Percentiles rank a stretch among this genome's conserved stretches.
Evolutionary conservation across 305 asterid species (phyloP).

Genomic region (Euphrasia arctica): DNA sequence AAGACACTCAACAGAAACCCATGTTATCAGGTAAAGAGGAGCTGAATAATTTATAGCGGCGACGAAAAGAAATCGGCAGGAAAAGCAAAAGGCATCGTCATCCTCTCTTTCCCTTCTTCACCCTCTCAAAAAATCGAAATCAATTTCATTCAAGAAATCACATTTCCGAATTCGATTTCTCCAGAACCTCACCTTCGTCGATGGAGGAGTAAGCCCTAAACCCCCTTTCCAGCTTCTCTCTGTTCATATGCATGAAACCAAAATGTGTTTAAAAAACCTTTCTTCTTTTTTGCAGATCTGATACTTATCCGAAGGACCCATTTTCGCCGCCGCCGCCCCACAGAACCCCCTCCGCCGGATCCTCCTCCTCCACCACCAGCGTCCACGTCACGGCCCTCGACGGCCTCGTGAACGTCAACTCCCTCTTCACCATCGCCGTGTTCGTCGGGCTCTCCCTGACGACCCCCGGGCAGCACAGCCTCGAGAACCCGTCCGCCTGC

Average conservation of each 20-base stretch:
- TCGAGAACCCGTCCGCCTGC: slow-evolving; percentile 61
- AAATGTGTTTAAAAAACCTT: neutral
- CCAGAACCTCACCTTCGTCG: slow-evolving; percentile 1
- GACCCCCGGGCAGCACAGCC: slow-evolving; percentile 75
- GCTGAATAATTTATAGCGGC: neutral
- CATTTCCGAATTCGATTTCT: neutral
- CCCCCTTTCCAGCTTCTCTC: neutral
- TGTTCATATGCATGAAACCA: neutral
- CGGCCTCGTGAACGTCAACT: slow-evolving; percentile 81
- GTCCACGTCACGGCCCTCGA: slow-evolving; percentile 90
- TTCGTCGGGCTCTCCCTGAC: slow-evolving; percentile 78
- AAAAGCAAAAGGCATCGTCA: slow-evolving; percentile 1
- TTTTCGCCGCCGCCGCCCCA: slow-evolving; percentile 28
- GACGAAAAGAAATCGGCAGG: neutral
- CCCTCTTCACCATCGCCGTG: slow-evolving; percentile 89
- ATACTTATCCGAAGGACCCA: slow-evolving; percentile 38
- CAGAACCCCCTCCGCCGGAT: slow-evolving; percentile 29
- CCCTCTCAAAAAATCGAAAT: slow-evolving; percentile 7
- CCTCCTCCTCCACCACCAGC: slow-evolving; percentile 56
- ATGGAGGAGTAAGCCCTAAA: slow-evolving; percentile 34
- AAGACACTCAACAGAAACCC: neutral
- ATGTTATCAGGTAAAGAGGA: neutral
- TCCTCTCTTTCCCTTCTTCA: slow-evolving; percentile 22
- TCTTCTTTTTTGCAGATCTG: slow-evolving; percentile 40
- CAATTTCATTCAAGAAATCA: neutral